Evolutionary conservation across 495 filamentous ascomycete genomes (phyloP), one percentile per base, ranked within the genome.

Genomic region (Penicillium atrosanguineum): DNA sequence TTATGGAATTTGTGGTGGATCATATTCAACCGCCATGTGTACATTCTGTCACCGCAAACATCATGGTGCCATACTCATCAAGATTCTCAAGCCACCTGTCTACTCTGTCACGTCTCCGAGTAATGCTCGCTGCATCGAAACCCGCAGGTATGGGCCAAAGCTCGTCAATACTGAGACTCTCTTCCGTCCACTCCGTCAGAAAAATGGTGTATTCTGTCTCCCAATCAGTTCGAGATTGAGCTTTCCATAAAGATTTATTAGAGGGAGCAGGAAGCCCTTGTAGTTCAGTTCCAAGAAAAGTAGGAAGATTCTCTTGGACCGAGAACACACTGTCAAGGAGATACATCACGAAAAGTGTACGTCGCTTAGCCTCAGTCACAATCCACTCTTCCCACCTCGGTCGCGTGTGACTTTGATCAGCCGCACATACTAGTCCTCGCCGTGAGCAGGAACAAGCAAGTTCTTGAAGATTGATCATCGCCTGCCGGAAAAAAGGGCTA

Each of bases 361-460:
- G 69, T 25, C 75, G 61, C 42, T 75, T 79, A 14, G 76, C 61
- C 48, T 72, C 72, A 16, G 73, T 64, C 7, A 76, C 58, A 42
- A 80, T 75, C 77, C 76, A 80, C 19, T 69, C 64, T 56, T 79
- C 76, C 77, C 76, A 80, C 36, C 48, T 64, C 0, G 77, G 77
- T 3, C 74, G 67, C 8, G 63, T 43, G 20, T 61, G 63, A 26
- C 56, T 57, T 26, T 64, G 55, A 37, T 80, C 77, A 14, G 70
- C 68, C 16, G 59, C 51, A 42, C 75, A 80, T 11, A 77, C 55
- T 12, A 80, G 66, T 18, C 76, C 77, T 16, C 51, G 53, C 15
- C 57, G 64, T 28, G 67, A 58, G 11, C 67, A 61, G 7, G 62
- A 46, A 46, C 68, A 74, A 4, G 76, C 76, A 34, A 79, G 59